Evolutionary conservation across 2,329 filamentous ascomycete genomes (phyloP), one percentile per base, ranked within the genome.

Genomic region (Claviceps sp.): DNA sequence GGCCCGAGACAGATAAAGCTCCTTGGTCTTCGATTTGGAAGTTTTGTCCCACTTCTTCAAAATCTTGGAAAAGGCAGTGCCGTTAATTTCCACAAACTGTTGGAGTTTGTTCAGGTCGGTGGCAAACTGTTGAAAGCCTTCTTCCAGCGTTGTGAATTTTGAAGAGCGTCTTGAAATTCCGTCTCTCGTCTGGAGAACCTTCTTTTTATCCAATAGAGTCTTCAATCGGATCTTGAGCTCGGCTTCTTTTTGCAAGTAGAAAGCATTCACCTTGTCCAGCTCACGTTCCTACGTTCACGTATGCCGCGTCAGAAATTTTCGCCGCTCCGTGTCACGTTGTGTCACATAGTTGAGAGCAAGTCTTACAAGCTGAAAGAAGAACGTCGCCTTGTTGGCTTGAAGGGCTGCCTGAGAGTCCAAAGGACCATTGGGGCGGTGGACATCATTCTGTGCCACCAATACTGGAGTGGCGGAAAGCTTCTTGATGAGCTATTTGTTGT

Each of bases 31-130:
- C 49, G 91, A 97, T 77, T 97, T 98, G 59, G 91, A 96, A 1
- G 90, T 96, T 78, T 98, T 98, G 71, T 98, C 93, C 93, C 93
- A 98, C 79, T 98, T 98, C 72, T 98, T 98, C 57, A 98, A 73
- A 54, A 98, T 98, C 69, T 98, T 98, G 30, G 91, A 96, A 67
- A 97, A 96, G 16, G 90, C 93, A 1, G 89, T 96, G 62, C 93
- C 91, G 65, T 98, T 98, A 65, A 97, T 87, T 67, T 97, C 91
- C 58, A 98, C 89, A 68, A 97, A 98, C 73, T 97, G 93, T 74
- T 96, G 89, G 16, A 98, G 79, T 70, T 98, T 98, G 72, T 95
- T 95, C 46, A 98, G 72, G 65, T 98, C 93, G 63, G 87, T 91
- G 63, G 90, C 90, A 66, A 98, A 98, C 67, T 97, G 89, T 61